Base-by-base conservation (phyloP, 371 early-diverging fungal genomes). In the Haplosporangium sp. region DNA sequence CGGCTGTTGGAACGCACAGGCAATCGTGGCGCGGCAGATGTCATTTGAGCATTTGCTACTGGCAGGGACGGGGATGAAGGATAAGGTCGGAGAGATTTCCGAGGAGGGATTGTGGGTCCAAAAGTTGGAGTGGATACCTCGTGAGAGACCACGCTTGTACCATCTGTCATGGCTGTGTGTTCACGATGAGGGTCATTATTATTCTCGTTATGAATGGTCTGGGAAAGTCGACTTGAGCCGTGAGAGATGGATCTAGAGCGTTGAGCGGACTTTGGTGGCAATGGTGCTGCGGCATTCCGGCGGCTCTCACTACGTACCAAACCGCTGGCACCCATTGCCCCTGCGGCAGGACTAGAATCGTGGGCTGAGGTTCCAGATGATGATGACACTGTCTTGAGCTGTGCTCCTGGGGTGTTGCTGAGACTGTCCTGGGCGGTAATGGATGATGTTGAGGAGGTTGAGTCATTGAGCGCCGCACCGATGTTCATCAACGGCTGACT, bases 201-300 rank as follows among this genome's bases (percentile, higher is more conserved):
- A 0, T 4, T 29, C 29, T 79, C 69, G 20, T 23, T 42, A 11
- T 55, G 41, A 11, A 42, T 11, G 9, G 55, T 45, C 14, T 58
- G 55, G 11, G 73, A 40, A 21, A 55, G 45, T 29, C 69, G 61
- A 3, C 51, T 55, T 10, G 77, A 67, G 21, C 53, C 55, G 20
- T 56, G 59, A 10, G 80, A 79, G 36, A 79, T 68, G 20, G 79
- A 79, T 38, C 79, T 60, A 7, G 79, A 68, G 3, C 80, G 69
- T 21, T 79, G 80, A 37, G 73, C 80, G 6, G 80, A 79, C 55
- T 79, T 79, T 18, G 73, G 69, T 58, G 80, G 80, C 41, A 72
- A 42, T 11, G 79, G 79, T 16, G 59, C 75, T 47, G 62, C 65
- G 6, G 58, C 20, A n/a, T 61, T 65, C 41, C 76, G 48, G 14